Evolutionary conservation across 2,329 filamentous ascomycete genomes (phyloP).

Genomic region (Fusarium poae): DNA sequence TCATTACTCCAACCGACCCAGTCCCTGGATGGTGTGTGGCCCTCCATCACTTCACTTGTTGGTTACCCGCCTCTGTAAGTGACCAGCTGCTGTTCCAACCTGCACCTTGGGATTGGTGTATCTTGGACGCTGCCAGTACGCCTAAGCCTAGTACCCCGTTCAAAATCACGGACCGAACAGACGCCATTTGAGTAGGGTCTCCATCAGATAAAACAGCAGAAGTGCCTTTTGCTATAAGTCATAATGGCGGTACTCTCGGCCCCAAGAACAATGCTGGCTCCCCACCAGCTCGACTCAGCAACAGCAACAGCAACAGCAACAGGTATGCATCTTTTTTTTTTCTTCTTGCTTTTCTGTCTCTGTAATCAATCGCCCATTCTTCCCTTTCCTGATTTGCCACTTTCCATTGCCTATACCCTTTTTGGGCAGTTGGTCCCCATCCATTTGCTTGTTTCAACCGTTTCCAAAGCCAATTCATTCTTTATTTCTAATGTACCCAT

Average conservation of each 20-base stretch:
- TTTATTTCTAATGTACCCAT: neutral
- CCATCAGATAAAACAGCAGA: conserved; percentile 37
- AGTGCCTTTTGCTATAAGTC: conserved; percentile 21
- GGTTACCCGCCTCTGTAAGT: conserved; percentile 45
- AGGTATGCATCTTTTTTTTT: conserved; percentile 40
- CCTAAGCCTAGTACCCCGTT: conserved; percentile 43
- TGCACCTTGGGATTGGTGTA: conserved; percentile 31
- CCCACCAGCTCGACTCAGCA: conserved; percentile 45
- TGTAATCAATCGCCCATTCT: conserved; percentile 21
- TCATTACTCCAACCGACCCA: conserved; percentile 33
- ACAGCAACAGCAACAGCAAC: conserved; percentile 34
- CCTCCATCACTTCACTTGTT: conserved; percentile 37
- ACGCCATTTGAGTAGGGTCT: conserved; percentile 30
- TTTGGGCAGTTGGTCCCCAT: conserved; percentile 17
- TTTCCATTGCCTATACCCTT: conserved; percentile 18
- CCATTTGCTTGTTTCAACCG: conserved; percentile 17
- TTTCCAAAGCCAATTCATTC: conserved; percentile 16
- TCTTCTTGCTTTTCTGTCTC: conserved; percentile 29
- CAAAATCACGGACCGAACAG: conserved; percentile 11
- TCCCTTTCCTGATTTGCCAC: conserved; percentile 30
- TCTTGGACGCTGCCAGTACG: conserved; percentile 42
- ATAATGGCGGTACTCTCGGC: conserved; percentile 48
- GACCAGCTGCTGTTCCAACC: conserved; percentile 41
- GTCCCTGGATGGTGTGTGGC: conserved; percentile 45
- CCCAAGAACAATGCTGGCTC: conserved; percentile 40